Conservation (phyloP, 2,329 filamentous ascomycete species). For the Helotiales sp. region DNA sequence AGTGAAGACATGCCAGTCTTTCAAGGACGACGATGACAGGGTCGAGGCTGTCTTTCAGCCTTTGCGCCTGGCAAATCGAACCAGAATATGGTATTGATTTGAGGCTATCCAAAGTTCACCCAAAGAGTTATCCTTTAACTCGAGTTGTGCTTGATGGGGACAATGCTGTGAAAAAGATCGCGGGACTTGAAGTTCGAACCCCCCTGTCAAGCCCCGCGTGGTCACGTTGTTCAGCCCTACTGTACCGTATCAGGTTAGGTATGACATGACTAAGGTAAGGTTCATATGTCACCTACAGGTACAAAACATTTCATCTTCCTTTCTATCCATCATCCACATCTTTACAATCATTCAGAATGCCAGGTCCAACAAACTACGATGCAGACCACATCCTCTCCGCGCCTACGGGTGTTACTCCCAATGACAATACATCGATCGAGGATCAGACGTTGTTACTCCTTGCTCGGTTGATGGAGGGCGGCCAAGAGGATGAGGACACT, state of each 20-base stretch:
- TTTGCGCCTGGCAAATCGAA: no score
- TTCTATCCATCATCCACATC: not conserved
- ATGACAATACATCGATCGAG: conserved; percentile 30
- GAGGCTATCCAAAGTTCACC: no score
- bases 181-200: not conserved
- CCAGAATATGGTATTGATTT: no score
- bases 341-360: conserved; percentile 3
- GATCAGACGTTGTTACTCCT: conserved; percentile 53
- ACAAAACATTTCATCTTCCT: not conserved
- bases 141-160: not conserved
- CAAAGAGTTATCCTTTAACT: no score
- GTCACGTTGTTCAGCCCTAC: conserved; percentile 18
- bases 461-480: conserved; percentile 87
- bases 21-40: not conserved
- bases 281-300: no score
- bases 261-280: no score
- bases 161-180: not conserved
- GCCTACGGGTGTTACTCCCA: conserved; percentile 4
- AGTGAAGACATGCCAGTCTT: conserved; percentile 24
- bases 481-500: conserved; percentile 76
- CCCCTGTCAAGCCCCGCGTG: conserved; percentile 15
- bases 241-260: no score
- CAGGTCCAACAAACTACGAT: not conserved
- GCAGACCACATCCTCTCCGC: conserved; percentile 27
- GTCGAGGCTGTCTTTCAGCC: not conserved